Conservation (phyloP, 768 basidiomycete species). For the Tephrocybe sp. region DNA sequence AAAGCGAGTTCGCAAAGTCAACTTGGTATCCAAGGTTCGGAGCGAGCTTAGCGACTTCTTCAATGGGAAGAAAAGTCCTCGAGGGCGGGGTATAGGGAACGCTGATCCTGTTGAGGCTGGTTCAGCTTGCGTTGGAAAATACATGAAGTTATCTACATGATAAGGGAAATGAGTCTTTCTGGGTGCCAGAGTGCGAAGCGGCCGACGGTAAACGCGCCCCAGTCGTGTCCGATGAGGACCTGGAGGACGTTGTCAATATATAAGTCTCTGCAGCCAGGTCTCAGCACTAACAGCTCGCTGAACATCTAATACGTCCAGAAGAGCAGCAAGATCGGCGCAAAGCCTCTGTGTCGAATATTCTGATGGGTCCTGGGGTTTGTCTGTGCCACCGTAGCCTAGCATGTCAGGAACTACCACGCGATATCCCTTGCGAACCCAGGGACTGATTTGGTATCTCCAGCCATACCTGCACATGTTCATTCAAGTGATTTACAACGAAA, state of each 20-base stretch:
- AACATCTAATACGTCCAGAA: slow-evolving; percentile 58
- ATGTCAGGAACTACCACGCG: slow-evolving; percentile 64
- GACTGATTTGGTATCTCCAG: slow-evolving; percentile 72
- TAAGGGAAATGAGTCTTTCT: slow-evolving; percentile 54
- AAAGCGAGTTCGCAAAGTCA: slow-evolving; percentile 55
- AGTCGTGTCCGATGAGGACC: slow-evolving; percentile 80
- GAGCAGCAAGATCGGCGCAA: slow-evolving; percentile 60
- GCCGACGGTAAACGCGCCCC: slow-evolving; percentile 66
- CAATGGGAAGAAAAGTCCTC: slow-evolving; percentile 44
- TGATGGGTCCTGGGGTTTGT: slow-evolving; percentile 53
- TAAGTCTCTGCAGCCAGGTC: background rate
- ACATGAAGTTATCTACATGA: slow-evolving; percentile 41
- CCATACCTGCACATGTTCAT: slow-evolving; percentile 56
- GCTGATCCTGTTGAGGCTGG: slow-evolving; percentile 49
- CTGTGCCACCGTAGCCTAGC: slow-evolving; percentile 67
- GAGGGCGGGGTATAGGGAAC: slow-evolving; percentile 67
- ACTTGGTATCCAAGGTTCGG: slow-evolving; percentile 70
- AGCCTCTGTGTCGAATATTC: slow-evolving; percentile 63
- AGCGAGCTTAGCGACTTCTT: slow-evolving; percentile 47
- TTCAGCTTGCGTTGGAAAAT: slow-evolving; percentile 1
- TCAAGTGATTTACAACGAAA: background rate
- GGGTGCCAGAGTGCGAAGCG: slow-evolving; percentile 78
- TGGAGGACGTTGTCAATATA: slow-evolving; percentile 15
- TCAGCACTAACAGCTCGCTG: slow-evolving; percentile 49
- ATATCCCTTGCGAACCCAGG: slow-evolving; percentile 63